These are phyloP conservation scores for Earliella scabrosa DNA, from an alignment of 1,284 basidiomycete species.

Conservation along the genomic window DNA sequence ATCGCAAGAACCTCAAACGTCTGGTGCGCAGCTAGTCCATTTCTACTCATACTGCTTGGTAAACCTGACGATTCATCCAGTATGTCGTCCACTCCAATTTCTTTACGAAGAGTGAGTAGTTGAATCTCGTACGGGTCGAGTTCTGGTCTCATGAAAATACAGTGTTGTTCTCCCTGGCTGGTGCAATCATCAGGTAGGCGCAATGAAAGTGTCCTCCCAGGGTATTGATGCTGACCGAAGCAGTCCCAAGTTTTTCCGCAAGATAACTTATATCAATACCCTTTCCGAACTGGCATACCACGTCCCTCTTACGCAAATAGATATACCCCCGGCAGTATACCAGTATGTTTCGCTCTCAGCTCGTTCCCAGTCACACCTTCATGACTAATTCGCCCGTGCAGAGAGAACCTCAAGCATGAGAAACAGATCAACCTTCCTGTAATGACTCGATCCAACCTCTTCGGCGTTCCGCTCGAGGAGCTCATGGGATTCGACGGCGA, in stretches of 20 bases:
- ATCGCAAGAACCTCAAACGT: conserved; percentile 86
- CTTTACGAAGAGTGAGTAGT: conserved; percentile 77
- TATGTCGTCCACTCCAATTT: conserved; percentile 87
- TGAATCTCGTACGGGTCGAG: neutral
- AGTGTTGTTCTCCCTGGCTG: conserved; percentile 87
- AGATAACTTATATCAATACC: conserved; percentile 73
- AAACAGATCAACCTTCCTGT: conserved; percentile 65
- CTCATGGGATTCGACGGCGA: conserved; percentile 84
- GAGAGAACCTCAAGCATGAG: conserved; percentile 78
- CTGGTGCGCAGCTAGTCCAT: conserved; percentile 49
- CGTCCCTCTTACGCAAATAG: conserved; percentile 83
- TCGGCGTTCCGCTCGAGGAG: conserved; percentile 79
- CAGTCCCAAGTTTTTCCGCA: conserved; percentile 87
- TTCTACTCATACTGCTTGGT: neutral
- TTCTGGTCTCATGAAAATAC: conserved; percentile 15
- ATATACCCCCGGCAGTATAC: conserved; percentile 82
- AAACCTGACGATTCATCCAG: conserved; percentile 40
- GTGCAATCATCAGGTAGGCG: conserved; percentile 77
- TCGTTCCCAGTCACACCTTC: conserved; percentile 8
- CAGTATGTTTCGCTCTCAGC: conserved; percentile 51
- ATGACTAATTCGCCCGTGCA: conserved; percentile 32
- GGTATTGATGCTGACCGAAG: neutral
- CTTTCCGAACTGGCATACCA: conserved; percentile 75
- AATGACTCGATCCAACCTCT: conserved; percentile 61
- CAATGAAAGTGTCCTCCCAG: neutral